phyloP scores from a whole-genome alignment of 1,284 basidiomycete species.

The Xerocomus nothofagi region DNA sequence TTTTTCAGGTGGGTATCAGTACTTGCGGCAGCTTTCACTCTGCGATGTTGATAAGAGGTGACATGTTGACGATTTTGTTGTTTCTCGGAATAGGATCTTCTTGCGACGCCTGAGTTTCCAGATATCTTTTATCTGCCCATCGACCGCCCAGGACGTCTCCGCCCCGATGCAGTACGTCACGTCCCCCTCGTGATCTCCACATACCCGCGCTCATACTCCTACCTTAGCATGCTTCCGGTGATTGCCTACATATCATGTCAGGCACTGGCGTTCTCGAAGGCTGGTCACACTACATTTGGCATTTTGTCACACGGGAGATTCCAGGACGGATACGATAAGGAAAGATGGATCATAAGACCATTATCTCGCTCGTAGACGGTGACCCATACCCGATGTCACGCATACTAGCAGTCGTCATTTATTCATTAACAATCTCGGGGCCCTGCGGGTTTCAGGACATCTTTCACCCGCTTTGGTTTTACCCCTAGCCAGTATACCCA shows the following conservation, averaged over 20 bases:
- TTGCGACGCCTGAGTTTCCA: constrained; percentile 44
- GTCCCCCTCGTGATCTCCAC: constrained; percentile 1
- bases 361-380: background rate
- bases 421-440: background rate
- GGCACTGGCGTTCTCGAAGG: constrained; percentile 66
- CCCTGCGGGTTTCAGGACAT: background rate
- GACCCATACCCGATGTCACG: background rate
- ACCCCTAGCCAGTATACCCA: background rate
- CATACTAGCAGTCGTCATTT: background rate
- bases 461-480: background rate
- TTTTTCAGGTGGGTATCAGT: constrained; percentile 47
- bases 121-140: constrained; percentile 59
- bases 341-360: background rate
- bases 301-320: constrained; percentile 47
- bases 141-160: constrained; percentile 55
- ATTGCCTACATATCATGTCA: constrained; percentile 65
- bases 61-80: constrained; percentile 7
- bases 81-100: constrained; percentile 37
- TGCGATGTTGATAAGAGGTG: background rate
- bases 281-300: constrained; percentile 72
- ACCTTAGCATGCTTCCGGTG: constrained; percentile 52
- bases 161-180: constrained; percentile 59
- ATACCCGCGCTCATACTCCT: constrained; percentile 5
- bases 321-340: constrained; percentile 27
- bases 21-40: background rate